Base-by-base conservation (phyloP, 73 alveolate genomes). In the Paramecium primaurelia region DNA sequence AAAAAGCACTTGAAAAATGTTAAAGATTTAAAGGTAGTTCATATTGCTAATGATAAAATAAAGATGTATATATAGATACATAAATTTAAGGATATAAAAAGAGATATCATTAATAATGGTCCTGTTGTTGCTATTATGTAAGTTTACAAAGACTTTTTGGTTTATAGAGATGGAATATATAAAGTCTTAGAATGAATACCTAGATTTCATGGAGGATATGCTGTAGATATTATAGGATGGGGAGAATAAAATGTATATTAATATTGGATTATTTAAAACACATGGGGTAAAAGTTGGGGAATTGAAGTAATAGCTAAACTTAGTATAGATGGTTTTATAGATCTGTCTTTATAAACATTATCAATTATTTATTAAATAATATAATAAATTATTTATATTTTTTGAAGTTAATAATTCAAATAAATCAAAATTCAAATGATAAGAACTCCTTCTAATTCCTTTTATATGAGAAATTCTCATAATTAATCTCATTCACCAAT, bases 281-380 rank as follows among this genome's bases (percentile, higher is more conserved):
- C 95, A 12, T 95, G 97, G 97, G 93, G 95, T n/a, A 60, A 86
- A 3, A 37, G 64, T 22, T 95, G 98, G 99, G 97, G 98, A 14
- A 96, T 90, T n/a, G 73, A 95, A 26, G 98, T 97, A 2, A 93
- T 40, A 42, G 92, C 92, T 86, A 94, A 92, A 58, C 93, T 96
- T 16, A 44, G 22, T 8, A 69, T 69, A 16, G 86, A 71, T 71
- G 86, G 59, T 8, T 32, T 71, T 16, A 14, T 32, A 32, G 86
- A 71, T 71, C 16, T 71, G 34, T 25, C 38, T 12, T 30, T 26
- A 37, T 0, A 20, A 10, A 51, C 86, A 14, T 71, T 71, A 37
- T 71, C 64, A 14, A 71, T 75, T 38, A 38, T 36, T 38, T 38
- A 32, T 34, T 68, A 26, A 68, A 44, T 25, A 68, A 5, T 18